Evolutionary conservation across 495 filamentous ascomycete genomes (phyloP).

Genomic region (Talaromyces liani): DNA sequence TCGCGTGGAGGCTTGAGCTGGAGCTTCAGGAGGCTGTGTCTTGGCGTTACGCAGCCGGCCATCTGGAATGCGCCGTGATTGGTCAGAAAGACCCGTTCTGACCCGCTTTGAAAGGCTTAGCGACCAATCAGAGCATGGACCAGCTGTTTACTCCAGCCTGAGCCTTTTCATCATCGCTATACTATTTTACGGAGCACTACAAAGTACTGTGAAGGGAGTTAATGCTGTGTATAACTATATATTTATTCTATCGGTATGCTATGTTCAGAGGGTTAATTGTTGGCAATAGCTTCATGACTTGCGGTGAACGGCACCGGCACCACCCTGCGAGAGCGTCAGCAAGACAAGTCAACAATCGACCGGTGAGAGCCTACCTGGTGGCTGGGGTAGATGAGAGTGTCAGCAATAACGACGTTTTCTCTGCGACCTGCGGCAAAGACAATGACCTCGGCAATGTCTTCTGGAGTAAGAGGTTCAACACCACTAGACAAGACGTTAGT

Average conservation of each 20-base stretch:
- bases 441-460: conserved; percentile 90
- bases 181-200: too few relatives aligned
- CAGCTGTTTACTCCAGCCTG: neutral
- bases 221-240: neutral
- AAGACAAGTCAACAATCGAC: neutral
- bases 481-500: conserved; percentile 40
- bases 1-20: neutral
- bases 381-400: conserved; percentile 84
- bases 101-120: neutral
- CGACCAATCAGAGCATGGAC: neutral
- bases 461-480: conserved; percentile 84
- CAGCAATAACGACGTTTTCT: conserved; percentile 94
- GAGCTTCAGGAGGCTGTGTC: neutral
- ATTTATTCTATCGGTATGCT: neutral
- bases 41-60: conserved; percentile 1
- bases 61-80: neutral
- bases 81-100: neutral
- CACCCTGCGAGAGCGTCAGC: neutral
- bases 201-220: neutral
- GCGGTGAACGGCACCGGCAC: conserved; percentile 1
- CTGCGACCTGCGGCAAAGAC: conserved; percentile 83
- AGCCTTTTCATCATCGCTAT: neutral
- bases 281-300: neutral
- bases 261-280: neutral
- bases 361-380: conserved; percentile 60